These are phyloP conservation scores for Aspergillus leporis DNA, from an alignment of 495 filamentous ascomycete species.

Conservation along the genomic window DNA sequence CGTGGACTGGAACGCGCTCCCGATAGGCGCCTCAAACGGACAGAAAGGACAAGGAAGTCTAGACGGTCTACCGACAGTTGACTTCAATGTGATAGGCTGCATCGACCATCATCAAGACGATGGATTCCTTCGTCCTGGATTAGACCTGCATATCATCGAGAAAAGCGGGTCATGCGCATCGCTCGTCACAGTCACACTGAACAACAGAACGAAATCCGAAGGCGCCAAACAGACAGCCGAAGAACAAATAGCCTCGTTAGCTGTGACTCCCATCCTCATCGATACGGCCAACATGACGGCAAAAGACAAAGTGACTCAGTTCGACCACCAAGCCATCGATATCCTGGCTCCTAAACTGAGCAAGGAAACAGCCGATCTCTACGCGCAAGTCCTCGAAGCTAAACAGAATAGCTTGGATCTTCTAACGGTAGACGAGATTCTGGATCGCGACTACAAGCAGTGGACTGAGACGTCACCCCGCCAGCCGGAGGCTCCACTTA, in stretches of 20 bases:
- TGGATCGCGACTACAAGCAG: constrained; percentile 91
- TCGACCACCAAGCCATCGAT: constrained; percentile 63
- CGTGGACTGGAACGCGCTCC: constrained; percentile 87
- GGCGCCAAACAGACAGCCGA: constrained; percentile 20
- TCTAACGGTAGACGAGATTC: constrained; percentile 69
- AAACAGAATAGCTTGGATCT: constrained; percentile 69
- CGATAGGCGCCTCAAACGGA: constrained; percentile 46
- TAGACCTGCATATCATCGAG: constrained; percentile 61
- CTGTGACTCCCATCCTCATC: constrained; percentile 76
- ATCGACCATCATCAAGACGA: constrained; percentile 96
- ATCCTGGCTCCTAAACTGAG: constrained; percentile 56
- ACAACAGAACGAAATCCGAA: constrained; percentile 3
- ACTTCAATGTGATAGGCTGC: constrained; percentile 62
- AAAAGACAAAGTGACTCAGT: constrained; percentile 69
- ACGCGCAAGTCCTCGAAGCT: constrained; percentile 58
- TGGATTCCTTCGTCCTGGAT: constrained; percentile 47
- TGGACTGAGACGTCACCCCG: constrained; percentile 60
- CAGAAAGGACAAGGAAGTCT: constrained; percentile 31
- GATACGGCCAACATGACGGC: constrained; percentile 77
- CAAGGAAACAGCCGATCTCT: constrained; percentile 57
- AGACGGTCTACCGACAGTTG: constrained; percentile 36
- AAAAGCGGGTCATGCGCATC: constrained; percentile 78
- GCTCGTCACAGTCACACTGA: constrained; percentile 65
- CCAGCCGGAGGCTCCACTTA: constrained; percentile 29
- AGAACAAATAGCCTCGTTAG: constrained; percentile 70